phyloP scores from a whole-genome alignment of 139 green algal species.

The Haematococcus lacustris region DNA sequence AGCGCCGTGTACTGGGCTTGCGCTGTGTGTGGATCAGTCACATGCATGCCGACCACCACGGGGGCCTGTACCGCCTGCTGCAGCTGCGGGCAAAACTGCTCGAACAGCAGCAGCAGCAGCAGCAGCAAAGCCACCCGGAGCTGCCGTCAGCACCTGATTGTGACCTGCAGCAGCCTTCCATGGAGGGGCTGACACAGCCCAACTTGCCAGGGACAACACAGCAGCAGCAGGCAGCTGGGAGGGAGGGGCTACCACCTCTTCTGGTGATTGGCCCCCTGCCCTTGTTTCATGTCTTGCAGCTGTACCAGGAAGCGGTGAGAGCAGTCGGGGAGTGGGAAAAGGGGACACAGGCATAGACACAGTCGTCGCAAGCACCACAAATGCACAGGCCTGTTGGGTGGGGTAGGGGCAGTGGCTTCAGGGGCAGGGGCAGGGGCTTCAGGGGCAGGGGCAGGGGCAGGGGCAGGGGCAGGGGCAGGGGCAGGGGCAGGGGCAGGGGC shows the following conservation, averaged over 20 bases:
- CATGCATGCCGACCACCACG: slow-evolving; percentile 97
- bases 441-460: too few relatives aligned
- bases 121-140: too few relatives aligned
- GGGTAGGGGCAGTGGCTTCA: too few relatives aligned
- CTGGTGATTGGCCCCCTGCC: slow-evolving; percentile 74
- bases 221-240: neutral
- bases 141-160: neutral
- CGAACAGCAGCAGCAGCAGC: slow-evolving; percentile 5
- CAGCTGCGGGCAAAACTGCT: slow-evolving; percentile 43
- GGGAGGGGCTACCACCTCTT: slow-evolving; percentile 37
- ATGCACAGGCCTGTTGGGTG: too few relatives aligned
- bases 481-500: too few relatives aligned
- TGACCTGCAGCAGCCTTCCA: neutral
- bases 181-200: too few relatives aligned
- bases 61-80: slow-evolving; percentile 69
- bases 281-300: slow-evolving; percentile 60
- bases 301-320: slow-evolving; percentile 52
- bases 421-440: too few relatives aligned
- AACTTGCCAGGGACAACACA: too few relatives aligned
- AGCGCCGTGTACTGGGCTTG: slow-evolving; percentile 22
- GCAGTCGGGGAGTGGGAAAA: too few relatives aligned
- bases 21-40: slow-evolving; percentile 84
- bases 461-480: too few relatives aligned
- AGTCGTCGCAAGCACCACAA: too few relatives aligned
- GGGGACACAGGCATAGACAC: too few relatives aligned